Evolutionary conservation across 2,329 filamentous ascomycete genomes (phyloP), one percentile per base, ranked within the genome.

Genomic region (Nemania bipapillata): DNA sequence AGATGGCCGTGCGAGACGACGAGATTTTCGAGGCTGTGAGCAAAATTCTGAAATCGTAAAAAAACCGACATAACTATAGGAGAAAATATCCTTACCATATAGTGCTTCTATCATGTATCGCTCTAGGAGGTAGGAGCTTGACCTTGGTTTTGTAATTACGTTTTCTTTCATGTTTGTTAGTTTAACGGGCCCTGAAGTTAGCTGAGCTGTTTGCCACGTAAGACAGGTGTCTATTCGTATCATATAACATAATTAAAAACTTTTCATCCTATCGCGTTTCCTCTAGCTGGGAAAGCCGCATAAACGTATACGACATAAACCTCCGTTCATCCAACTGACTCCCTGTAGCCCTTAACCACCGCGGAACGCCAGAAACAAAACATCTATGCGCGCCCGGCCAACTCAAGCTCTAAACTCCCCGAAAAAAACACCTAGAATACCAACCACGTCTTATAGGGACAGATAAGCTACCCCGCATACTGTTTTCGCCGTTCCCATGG

Each of bases 361-460:
- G n/a, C 32, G 12, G 6, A 69, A 66, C 63, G 63, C 67, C 63
- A 40, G 24, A 60, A 52, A 49, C 47, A 20, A 42, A 55, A 50
- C 22, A 9, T 35, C 47, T 40, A 47, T 42, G 28, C 17, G 1
- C 35, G 12, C 3, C 52, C 35, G 20, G 22, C 40, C n/a, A 53
- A 26, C 24, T 26, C 5, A 53, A 1, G 7, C 47, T 37, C 2
- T 47, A 17, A 53, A 63, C 64, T 40, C 45, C 42, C 22, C 2
- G 6, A 37, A 4, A 37, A 17, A 50, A n/a, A 50, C 5, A 11
- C 28, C 35, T 17, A 7, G 20, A 26, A 24, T 12, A 8, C 45
- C 7, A 20, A 11, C 3, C 5, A 15, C 11, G 3, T 24, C 28
- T n/a, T 4, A 53, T 26, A 9, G 12, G 26, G 8, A 5, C 20